Evolutionary conservation across 306 rosid species (phyloP).

Genomic region (Castanea crenata): DNA sequence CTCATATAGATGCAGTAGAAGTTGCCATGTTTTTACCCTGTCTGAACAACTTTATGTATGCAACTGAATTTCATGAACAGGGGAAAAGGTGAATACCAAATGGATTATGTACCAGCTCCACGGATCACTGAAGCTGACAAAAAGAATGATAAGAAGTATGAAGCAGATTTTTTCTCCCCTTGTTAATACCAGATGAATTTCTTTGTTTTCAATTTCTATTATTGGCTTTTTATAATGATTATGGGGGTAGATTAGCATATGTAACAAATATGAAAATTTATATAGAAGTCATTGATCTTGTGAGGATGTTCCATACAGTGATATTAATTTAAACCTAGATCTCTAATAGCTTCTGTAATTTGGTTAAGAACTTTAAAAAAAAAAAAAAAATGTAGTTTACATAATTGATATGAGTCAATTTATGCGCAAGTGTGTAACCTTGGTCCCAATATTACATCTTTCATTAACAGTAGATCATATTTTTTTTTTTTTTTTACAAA

Average conservation of each 20-base stretch:
- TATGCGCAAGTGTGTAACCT: too few relatives aligned
- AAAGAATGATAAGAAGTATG: slow-evolving; percentile 74
- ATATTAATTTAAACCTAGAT: not conserved
- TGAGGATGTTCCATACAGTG: not conserved
- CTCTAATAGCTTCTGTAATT: not conserved
- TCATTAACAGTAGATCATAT: too few relatives aligned
- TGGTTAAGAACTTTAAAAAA: too few relatives aligned
- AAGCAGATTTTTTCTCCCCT: not conserved
- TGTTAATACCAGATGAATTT: not conserved
- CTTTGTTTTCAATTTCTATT: not conserved
- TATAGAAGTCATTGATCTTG: not conserved
- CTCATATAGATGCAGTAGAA: not conserved
- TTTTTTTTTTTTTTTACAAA: too few relatives aligned
- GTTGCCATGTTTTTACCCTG: not conserved
- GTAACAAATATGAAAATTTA: not conserved
- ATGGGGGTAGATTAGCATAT: not conserved
- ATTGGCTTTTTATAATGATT: not conserved
- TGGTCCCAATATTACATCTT: too few relatives aligned
- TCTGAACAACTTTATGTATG: not conserved
- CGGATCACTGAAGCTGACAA: slow-evolving; percentile 94
- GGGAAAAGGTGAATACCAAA: slow-evolving; percentile 84
- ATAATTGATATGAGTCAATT: too few relatives aligned
- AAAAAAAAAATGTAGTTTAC: too few relatives aligned
- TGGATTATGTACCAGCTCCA: slow-evolving; percentile 89
- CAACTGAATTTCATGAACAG: slow-evolving; percentile 29